These are phyloP conservation scores for Crithidia mellificae DNA, from an alignment of 208 protist species.

Conservation along the genomic window DNA sequence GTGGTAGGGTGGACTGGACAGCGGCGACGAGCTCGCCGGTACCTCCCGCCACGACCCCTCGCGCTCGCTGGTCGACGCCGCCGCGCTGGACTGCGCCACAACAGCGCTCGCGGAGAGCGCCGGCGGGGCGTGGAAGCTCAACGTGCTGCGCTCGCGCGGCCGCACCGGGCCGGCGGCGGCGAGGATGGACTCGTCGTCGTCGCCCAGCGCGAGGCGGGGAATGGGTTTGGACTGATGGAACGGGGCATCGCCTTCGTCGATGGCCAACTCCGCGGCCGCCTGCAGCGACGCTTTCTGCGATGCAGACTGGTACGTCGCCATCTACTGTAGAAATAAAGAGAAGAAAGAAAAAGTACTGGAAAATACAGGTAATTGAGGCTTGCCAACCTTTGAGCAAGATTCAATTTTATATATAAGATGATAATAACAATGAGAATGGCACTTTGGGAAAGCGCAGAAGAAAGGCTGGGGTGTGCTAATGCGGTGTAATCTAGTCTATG, in stretches of 20 bases:
- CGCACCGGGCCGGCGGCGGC: not conserved
- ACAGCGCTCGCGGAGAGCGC: constrained; percentile 5
- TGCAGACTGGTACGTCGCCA: constrained; percentile 14
- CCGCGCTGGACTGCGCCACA: not conserved
- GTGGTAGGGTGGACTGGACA: not conserved
- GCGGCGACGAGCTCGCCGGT: not conserved
- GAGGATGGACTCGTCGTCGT: constrained; percentile 14
- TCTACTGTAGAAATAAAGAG: constrained; percentile 14
- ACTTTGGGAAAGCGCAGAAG: no score
- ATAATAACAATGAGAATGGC: no score
- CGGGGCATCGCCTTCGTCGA: constrained; percentile 17
- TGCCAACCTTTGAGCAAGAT: no score
- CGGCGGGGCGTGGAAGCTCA: not conserved
- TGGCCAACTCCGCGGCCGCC: constrained; percentile 20
- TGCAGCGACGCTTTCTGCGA: constrained; percentile 20
- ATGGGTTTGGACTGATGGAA: constrained; percentile 20
- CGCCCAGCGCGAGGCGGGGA: constrained; percentile 15
- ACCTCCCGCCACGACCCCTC: constrained; percentile 1
- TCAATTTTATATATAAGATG: no score
- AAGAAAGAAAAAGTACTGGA: no score
- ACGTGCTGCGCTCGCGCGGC: not conserved
- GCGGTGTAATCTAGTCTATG: no score
- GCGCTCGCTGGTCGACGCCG: not conserved
- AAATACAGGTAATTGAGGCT: no score
- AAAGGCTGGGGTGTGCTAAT: no score